Conservation (phyloP, 495 filamentous ascomycete genomes). For the Collariella sp. region DNA sequence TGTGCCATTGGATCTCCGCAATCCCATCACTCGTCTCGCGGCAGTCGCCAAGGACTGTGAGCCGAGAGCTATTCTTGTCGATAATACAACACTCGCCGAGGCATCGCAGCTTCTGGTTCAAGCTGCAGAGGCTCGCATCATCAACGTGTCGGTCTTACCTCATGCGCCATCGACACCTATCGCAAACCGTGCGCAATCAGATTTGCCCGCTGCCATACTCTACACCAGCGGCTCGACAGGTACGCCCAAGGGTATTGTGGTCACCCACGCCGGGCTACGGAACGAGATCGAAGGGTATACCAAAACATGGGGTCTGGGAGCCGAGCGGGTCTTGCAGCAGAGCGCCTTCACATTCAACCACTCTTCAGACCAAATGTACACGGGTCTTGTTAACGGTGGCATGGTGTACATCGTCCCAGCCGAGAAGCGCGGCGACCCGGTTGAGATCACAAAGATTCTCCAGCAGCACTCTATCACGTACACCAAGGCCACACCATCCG, state of each 20-base stretch:
- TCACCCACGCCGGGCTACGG: conserved; percentile 23
- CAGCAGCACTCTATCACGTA: conserved; percentile 16
- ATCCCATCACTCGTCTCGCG: conserved; percentile 13
- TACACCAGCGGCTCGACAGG: conserved; percentile 45
- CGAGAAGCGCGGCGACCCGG: conserved; percentile 17
- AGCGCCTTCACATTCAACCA: conserved; percentile 25
- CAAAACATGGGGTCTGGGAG: conserved; percentile 3
- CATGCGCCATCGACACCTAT: background rate
- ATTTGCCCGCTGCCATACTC: conserved; percentile 29
- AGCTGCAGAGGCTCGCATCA: conserved; percentile 28
- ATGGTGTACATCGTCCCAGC: conserved; percentile 15
- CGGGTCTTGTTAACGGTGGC: conserved; percentile 19
- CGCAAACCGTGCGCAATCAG: background rate
- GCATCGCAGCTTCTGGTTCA: conserved; percentile 8
- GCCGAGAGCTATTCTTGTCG: too few species aligned
- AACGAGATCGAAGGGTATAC: conserved; percentile 15
- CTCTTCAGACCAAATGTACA: conserved; percentile 24
- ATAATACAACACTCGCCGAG: conserved; percentile 14
- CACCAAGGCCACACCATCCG: conserved; percentile 20
- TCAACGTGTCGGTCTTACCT: background rate
- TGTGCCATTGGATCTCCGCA: conserved; percentile 43
- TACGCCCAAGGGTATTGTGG: conserved; percentile 37
- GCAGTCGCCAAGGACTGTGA: too few species aligned
- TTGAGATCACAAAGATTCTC: conserved; percentile 18
- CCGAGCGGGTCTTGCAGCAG: conserved; percentile 24